Base-by-base conservation (phyloP, 768 basidiomycete genomes). In the Boletus subparvulus region DNA sequence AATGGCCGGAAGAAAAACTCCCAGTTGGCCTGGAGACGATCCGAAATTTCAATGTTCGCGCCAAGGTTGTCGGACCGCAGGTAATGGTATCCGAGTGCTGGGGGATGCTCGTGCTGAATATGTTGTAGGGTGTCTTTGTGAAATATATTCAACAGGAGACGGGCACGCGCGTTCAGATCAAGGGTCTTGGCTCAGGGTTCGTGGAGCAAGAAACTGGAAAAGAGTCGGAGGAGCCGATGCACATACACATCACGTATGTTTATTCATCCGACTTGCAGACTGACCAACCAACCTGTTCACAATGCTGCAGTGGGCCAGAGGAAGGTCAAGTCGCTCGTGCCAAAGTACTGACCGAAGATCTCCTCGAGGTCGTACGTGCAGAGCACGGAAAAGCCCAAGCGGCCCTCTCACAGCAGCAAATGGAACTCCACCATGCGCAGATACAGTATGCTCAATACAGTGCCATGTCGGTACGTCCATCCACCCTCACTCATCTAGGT, bases 101-200 rank as follows among this genome's bases (percentile, higher is more conserved):
- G 40, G 8, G 21, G 26, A 9, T 14, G n/a, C 10, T 10, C 3
- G 16, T n/a, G 24, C 17, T 50, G 42, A 58, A 26, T 8, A 33
- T 36, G 26, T 6, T 37, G 11, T 49, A 70, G 90, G 95, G 95
- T 61, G 87, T 93, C 61, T 99, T 98, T 67, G 96, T 99, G 62
- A 99, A 99, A 74, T 94, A 94, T 69, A 98, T 98, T 48, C 96
- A 99, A 73, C 83, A 88, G 64, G 96, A 99, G 73, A 99, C 96
- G 0, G 87, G 88, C 30, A 96, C 95, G 7, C 83, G 96, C 57
- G 96, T 99, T 10, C 96, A 99, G 71, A 97, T 99, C 64, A 98
- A 98, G 73, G 96, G 96, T 19, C 65, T 86, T 14, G 96, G 96
- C 6, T 95, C 93, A 26, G 96, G 96, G 2, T 99, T 97, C 70